Conservation (phyloP, 1,284 basidiomycete species). For the Blastosporella zonata region DNA sequence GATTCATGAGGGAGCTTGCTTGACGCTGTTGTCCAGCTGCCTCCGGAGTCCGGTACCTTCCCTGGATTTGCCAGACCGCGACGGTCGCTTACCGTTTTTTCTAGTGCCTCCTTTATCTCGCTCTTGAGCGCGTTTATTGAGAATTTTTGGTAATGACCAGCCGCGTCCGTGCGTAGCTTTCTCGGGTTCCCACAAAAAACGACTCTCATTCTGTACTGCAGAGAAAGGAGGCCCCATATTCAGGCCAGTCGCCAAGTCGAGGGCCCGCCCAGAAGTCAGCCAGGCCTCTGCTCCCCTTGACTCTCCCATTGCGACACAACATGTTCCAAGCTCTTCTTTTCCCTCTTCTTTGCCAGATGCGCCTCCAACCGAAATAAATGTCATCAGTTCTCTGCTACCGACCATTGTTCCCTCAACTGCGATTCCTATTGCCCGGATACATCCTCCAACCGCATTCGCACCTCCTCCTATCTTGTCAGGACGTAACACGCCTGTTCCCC, state of each 20-base stretch:
- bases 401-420: background rate
- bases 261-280: conserved; percentile 37
- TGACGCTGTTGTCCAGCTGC: conserved; percentile 22
- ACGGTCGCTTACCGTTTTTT: conserved; percentile 2
- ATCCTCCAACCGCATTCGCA: background rate
- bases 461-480: conserved; percentile 7
- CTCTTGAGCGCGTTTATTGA: background rate
- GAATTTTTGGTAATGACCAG: conserved; percentile 53
- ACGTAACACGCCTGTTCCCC: conserved; percentile 14
- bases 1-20: conserved; percentile 14
- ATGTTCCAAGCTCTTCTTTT: conserved; percentile 9
- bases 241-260: conserved; percentile 57
- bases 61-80: conserved; percentile 14
- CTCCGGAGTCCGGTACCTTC: conserved; percentile 2
- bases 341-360: conserved; percentile 12
- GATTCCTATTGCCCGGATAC: background rate
- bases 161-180: conserved; percentile 62
- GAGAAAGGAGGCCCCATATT: conserved; percentile 74
- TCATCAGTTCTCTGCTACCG: background rate
- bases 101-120: background rate
- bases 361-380: conserved; percentile 6
- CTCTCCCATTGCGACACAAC: conserved; percentile 17
- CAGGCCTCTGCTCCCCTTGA: conserved; percentile 38
- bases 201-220: conserved; percentile 26
- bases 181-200: background rate